Evolutionary conservation across 768 basidiomycete species (phyloP).

Genomic region (Collybia sordida): DNA sequence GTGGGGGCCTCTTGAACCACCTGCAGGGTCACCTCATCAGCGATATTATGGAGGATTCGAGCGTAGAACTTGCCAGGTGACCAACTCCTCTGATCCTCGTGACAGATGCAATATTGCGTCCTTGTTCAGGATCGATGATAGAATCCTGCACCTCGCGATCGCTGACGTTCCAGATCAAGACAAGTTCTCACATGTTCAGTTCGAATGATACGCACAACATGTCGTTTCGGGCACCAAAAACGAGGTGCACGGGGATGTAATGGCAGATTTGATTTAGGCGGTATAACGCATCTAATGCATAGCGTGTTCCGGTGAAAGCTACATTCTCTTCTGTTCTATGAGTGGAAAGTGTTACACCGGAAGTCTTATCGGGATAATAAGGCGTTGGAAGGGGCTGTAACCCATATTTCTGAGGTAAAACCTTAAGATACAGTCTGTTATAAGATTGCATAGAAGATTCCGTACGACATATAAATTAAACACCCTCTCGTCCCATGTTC

Average conservation of each 20-base stretch:
- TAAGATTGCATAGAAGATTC: not conserved
- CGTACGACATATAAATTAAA: conserved; percentile 24
- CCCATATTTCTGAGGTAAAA: conserved; percentile 20
- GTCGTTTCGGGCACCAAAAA: conserved; percentile 27
- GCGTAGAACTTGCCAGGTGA: conserved; percentile 24
- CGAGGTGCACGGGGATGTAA: conserved; percentile 25
- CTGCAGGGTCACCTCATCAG: conserved; percentile 8
- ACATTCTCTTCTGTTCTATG: conserved; percentile 23
- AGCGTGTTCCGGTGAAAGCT: conserved; percentile 23
- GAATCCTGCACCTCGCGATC: conserved; percentile 24
- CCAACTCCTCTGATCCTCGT: conserved; percentile 25
- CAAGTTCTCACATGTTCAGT: not conserved
- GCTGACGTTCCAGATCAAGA: conserved; percentile 6
- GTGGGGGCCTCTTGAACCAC: conserved; percentile 27
- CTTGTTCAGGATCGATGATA: conserved; percentile 22
- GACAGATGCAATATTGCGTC: conserved; percentile 24
- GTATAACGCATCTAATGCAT: conserved; percentile 21
- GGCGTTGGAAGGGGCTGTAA: conserved; percentile 25
- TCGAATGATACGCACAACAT: conserved; percentile 23
- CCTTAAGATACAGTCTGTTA: not conserved
- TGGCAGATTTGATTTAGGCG: conserved; percentile 26
- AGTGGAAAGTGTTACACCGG: conserved; percentile 25
- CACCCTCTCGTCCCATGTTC: conserved; percentile 24
- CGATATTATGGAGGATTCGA: not conserved
- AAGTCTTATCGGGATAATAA: conserved; percentile 23